phyloP scores from a whole-genome alignment of 805 yeast genomes.

The Pichia rugopelliculosa region DNA sequence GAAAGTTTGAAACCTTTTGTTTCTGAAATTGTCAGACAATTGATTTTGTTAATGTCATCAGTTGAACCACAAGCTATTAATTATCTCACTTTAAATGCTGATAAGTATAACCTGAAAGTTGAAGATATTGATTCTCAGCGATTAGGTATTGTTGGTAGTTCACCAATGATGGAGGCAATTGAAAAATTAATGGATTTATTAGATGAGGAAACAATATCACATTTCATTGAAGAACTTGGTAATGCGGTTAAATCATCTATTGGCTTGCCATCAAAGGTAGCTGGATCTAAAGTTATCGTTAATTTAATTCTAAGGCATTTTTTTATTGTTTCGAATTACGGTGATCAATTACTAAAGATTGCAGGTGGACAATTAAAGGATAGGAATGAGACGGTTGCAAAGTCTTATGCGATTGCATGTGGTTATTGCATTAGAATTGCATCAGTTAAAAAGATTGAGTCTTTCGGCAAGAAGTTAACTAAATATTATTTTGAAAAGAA shows the following conservation, averaged over 20 bases:
- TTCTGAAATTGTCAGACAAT: constrained; percentile 59
- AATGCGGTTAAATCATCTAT: constrained; percentile 59
- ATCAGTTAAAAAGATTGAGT: constrained; percentile 40
- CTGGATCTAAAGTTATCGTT: constrained; percentile 69
- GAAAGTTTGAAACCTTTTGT: constrained; percentile 56
- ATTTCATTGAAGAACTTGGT: constrained; percentile 43
- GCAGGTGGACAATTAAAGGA: constrained; percentile 57
- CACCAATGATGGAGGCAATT: constrained; percentile 85
- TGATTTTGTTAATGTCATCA: constrained; percentile 69
- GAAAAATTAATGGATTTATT: constrained; percentile 59
- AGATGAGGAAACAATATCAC: constrained; percentile 43
- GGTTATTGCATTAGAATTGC: constrained; percentile 72
- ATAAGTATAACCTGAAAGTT: constrained; percentile 67
- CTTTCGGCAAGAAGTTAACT: constrained; percentile 45
- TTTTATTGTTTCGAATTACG: constrained; percentile 39
- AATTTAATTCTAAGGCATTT: constrained; percentile 52
- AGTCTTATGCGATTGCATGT: constrained; percentile 70
- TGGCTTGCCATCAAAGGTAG: constrained; percentile 87
- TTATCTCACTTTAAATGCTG: constrained; percentile 81
- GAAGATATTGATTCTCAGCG: constrained; percentile 74
- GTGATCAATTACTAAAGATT: constrained; percentile 54
- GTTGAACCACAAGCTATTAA: constrained; percentile 88
- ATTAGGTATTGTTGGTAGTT: constrained; percentile 60
- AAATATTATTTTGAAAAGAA: constrained; percentile 49
- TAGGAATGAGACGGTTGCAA: constrained; percentile 62